phyloP scores from a whole-genome alignment of 805 yeast species.

The Maudiozyma bulderi region DNA sequence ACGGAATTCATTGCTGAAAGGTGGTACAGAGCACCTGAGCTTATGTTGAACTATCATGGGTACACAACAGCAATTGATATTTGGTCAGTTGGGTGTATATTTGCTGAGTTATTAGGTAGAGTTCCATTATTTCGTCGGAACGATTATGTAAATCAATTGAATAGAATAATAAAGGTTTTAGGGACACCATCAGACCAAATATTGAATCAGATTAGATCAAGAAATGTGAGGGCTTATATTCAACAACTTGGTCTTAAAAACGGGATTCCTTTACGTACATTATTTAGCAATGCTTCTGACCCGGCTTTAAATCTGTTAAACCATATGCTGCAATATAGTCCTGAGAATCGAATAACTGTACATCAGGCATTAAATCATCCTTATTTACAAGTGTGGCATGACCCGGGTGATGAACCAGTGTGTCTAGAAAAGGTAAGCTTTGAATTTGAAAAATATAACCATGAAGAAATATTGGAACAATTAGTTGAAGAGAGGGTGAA shows the following conservation, averaged over 20 bases:
- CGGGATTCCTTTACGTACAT: constrained; percentile 51
- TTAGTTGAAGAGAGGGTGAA: constrained; percentile 74
- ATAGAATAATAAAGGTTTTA: constrained; percentile 70
- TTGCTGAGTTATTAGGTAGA: constrained; percentile 90
- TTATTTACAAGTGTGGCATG: constrained; percentile 81
- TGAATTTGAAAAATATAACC: constrained; percentile 78
- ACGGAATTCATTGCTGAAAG: constrained; percentile 97
- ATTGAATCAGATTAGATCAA: constrained; percentile 59
- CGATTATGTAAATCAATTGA: constrained; percentile 90
- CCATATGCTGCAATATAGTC: constrained; percentile 77
- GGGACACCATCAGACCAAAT: constrained; percentile 83
- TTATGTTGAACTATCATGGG: constrained; percentile 86
- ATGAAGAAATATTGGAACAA: constrained; percentile 61
- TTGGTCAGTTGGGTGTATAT: constrained; percentile 96
- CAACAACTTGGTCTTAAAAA: constrained; percentile 74
- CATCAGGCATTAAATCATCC: constrained; percentile 84
- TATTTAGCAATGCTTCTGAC: constrained; percentile 79
- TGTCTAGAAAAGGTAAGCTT: constrained; percentile 76
- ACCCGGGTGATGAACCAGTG: constrained; percentile 80
- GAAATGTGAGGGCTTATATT: constrained; percentile 85
- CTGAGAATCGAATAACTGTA: constrained; percentile 71
- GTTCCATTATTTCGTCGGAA: constrained; percentile 86
- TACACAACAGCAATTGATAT: constrained; percentile 93
- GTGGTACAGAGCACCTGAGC: constrained; percentile 98
- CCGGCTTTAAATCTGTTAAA: constrained; percentile 72